Base-by-base conservation (phyloP, 2,329 filamentous ascomycete genomes). In the Cytospora chrysosperma region DNA sequence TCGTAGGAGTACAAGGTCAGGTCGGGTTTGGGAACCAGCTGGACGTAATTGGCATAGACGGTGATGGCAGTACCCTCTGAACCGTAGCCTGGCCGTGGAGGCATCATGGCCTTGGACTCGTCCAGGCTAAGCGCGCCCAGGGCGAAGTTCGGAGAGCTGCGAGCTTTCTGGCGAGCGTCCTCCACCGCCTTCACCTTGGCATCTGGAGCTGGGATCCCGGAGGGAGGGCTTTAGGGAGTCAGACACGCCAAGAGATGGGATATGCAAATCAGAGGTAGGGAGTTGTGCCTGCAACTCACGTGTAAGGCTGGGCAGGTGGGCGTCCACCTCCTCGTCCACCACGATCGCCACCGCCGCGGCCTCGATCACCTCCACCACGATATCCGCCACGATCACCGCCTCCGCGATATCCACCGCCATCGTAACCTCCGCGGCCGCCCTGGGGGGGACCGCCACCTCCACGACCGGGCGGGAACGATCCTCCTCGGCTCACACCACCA, bases 11-110 rank as follows among this genome's bases (percentile, higher is more conserved):
- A 65, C 10, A 72, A 53, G 0, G 67, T 64, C 0, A 71, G 59
- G 34, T 67, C 28, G 4, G 63, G 32, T 1, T 61, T 24, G 4
- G 67, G 54, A 0, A 63, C 27, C 12, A 72, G 47, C 57, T 68
- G 59, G 28, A 70, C 61, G 40, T 72, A 72, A 65, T 72, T 72
- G 56, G 69, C 68, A 63, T 68, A 72, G n/a, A 72, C 66, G 0
- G 37, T 61, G 12, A 71, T 66, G 9, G 27, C 3, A 0, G 13
- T 17, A n/a, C 69, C 68, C 26, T 63, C 53, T 1, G 65, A 69
- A 32, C 69, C 71, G 59, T 69, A 72, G 5, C 56, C 65, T 2
- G 70, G 70, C 6, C 70, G 70, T 10, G 61, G 37, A 26, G 64
- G 64, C 61, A 64, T 56, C n/a, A 40, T 7, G 21, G 40, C 50